phyloP scores from a whole-genome alignment of 768 basidiomycete species.

The Cystobasidiopsis lactophilus region DNA sequence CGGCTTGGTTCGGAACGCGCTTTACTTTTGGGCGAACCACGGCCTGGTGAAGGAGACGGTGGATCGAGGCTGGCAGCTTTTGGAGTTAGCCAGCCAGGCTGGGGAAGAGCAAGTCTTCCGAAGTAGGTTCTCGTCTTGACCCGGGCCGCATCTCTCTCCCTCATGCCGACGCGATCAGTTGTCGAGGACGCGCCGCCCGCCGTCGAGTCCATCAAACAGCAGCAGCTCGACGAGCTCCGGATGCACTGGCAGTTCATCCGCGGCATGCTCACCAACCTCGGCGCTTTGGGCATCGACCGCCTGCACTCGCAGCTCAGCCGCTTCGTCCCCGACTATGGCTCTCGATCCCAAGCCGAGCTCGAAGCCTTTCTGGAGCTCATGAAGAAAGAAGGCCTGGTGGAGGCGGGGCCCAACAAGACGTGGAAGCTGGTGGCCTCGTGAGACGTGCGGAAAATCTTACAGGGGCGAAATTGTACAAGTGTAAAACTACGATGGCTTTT shows the following conservation, averaged over 20 bases:
- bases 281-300: conserved; percentile 48
- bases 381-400: conserved; percentile 50
- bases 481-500: neutral
- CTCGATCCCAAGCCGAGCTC: conserved; percentile 51
- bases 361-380: conserved; percentile 59
- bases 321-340: conserved; percentile 58
- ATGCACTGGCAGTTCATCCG: conserved; percentile 86
- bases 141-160: neutral
- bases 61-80: conserved; percentile 16
- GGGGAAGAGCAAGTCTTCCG: conserved; percentile 9
- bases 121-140: conserved; percentile 2
- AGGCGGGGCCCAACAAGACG: conserved; percentile 8
- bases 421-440: conserved; percentile 1
- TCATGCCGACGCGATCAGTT: conserved; percentile 16
- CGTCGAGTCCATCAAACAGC: conserved; percentile 40
- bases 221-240: conserved; percentile 64
- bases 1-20: conserved; percentile 43
- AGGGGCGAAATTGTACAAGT: neutral
- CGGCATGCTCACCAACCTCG: conserved; percentile 41
- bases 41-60: conserved; percentile 35
- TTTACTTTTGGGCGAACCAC: conserved; percentile 61
- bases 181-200: conserved; percentile 33
- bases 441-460: neutral
- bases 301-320: conserved; percentile 65
- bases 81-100: conserved; percentile 20